Evolutionary conservation across 202 grass and related monocot species (phyloP).

Genomic region (Sporobolus alterniflorus): DNA sequence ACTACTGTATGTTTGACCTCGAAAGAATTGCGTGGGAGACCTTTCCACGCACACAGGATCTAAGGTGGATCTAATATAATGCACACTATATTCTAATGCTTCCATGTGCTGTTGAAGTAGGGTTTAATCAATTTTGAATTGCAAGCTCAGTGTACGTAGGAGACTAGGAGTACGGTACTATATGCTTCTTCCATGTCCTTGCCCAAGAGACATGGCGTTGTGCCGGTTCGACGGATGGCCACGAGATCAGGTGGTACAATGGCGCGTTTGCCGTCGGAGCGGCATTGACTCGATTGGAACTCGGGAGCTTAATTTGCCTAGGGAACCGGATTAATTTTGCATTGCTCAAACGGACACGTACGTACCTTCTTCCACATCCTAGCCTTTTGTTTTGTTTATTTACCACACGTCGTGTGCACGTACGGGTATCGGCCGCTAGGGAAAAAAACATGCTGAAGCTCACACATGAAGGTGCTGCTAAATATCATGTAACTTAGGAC

Average conservation of each 20-base stretch:
- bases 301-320: slow-evolving; percentile 38
- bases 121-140: slow-evolving; percentile 9
- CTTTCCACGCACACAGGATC: slow-evolving; percentile 27
- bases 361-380: neutral
- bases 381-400: neutral
- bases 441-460: neutral
- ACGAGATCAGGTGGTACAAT: slow-evolving; percentile 30
- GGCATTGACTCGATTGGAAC: slow-evolving; percentile 53
- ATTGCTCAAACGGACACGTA: slow-evolving; percentile 5
- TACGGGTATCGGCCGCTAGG: neutral
- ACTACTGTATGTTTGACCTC: no score
- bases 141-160: neutral
- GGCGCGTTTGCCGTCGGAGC: slow-evolving; percentile 37
- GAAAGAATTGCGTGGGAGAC: slow-evolving; percentile 8
- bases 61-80: slow-evolving; percentile 28
- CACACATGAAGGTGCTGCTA: neutral
- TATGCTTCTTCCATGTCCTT: no score
- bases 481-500: no score
- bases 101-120: neutral
- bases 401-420: neutral
- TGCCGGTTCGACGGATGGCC: slow-evolving; percentile 21
- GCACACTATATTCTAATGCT: slow-evolving; percentile 5
- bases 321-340: slow-evolving; percentile 9
- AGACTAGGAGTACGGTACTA: no score
- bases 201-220: slow-evolving; percentile 44